These are phyloP conservation scores for Rhizopus stolonifer DNA, from an alignment of 371 early-diverging fungal genomes.

Conservation along the genomic window DNA sequence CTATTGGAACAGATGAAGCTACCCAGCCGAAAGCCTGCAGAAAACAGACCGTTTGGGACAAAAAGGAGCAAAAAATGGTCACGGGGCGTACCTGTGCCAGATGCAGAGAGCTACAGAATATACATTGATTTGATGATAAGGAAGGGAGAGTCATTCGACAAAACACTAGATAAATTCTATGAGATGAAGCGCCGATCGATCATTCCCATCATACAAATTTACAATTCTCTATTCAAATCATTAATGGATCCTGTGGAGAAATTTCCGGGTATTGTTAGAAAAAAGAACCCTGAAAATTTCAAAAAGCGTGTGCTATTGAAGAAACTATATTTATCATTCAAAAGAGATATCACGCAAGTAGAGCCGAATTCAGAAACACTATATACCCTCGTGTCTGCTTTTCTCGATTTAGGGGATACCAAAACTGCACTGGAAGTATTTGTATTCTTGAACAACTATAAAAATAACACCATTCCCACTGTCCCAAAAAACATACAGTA, in stretches of 20 bases:
- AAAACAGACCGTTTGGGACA: not conserved
- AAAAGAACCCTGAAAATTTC: not conserved
- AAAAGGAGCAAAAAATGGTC: constrained; percentile 1
- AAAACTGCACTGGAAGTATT: constrained; percentile 46
- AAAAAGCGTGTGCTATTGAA: constrained; percentile 10
- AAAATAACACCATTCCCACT: not conserved
- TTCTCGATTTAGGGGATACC: constrained; percentile 57
- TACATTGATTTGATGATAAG: constrained; percentile 32
- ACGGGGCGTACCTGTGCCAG: constrained; percentile 8
- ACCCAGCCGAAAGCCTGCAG: not conserved
- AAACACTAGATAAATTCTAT: not conserved
- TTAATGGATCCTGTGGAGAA: constrained; percentile 20
- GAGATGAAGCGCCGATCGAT: not conserved
- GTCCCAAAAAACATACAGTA: constrained; percentile 3
- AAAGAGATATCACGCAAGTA: constrained; percentile 19
- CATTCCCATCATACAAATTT: constrained; percentile 22
- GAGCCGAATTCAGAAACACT: constrained; percentile 47
- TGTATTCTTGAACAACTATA: constrained; percentile 31
- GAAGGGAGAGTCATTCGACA: constrained; percentile 19
- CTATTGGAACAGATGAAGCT: constrained; percentile 31
- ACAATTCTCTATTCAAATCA: constrained; percentile 36
- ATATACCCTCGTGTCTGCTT: constrained; percentile 53
- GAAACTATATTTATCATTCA: constrained; percentile 29
- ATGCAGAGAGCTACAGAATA: constrained; percentile 37
- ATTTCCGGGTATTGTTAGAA: not conserved